These are phyloP conservation scores for Detonula confervacea DNA, from an alignment of 352 stramenopile genomes.

Conservation along the genomic window DNA sequence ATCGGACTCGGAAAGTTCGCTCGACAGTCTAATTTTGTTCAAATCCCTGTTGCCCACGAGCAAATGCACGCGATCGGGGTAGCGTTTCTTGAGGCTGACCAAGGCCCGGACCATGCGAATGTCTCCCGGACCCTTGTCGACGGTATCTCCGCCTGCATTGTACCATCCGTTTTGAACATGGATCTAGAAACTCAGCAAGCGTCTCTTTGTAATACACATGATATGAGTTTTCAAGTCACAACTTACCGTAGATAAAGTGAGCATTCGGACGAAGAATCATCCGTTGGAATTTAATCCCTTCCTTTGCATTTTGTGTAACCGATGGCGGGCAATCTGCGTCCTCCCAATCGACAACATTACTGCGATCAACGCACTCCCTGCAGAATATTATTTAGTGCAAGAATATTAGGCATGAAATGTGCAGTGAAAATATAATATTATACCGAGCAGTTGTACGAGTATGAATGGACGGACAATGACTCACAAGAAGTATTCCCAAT, in stretches of 20 bases:
- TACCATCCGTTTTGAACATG: too few species aligned
- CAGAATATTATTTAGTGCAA: not conserved
- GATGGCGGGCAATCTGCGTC: slow-evolving; percentile 10
- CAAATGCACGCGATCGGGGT: slow-evolving; percentile 90
- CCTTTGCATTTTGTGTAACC: not conserved
- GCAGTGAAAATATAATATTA: not conserved
- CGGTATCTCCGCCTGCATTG: slow-evolving; percentile 89
- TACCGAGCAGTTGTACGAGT: too few species aligned
- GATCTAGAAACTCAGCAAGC: too few species aligned
- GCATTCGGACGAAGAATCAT: slow-evolving; percentile 31
- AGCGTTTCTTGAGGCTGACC: slow-evolving; percentile 88
- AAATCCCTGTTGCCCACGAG: slow-evolving; percentile 93
- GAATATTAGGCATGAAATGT: not conserved
- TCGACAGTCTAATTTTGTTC: slow-evolving; percentile 91
- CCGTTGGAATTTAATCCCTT: slow-evolving; percentile 16
- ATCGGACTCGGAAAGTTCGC: slow-evolving; percentile 86
- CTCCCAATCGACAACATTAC: slow-evolving; percentile 52
- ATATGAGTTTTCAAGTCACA: too few species aligned
- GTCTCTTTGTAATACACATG: too few species aligned
- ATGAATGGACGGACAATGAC: not conserved
- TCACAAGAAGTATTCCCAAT: slow-evolving; percentile 67
- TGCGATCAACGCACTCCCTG: slow-evolving; percentile 47
- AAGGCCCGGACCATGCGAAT: slow-evolving; percentile 87
- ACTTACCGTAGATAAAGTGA: slow-evolving; percentile 90
- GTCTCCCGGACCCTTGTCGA: slow-evolving; percentile 91